Evolutionary conservation across 441 rosid species (phyloP), one percentile per base, ranked within the genome.

Genomic region (Pelargonium citronellum): DNA sequence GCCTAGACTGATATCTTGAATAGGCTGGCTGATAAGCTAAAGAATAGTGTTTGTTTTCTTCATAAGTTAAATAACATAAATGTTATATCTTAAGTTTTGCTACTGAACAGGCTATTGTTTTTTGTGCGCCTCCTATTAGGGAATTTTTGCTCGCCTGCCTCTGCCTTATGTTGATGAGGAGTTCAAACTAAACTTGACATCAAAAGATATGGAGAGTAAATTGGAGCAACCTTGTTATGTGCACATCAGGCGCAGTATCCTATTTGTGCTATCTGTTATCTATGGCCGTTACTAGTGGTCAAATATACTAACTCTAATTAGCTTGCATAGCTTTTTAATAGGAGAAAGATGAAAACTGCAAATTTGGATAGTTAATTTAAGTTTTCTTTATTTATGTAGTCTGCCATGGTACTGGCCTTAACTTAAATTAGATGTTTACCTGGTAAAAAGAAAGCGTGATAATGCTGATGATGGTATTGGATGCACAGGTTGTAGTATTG

Each of bases 241-340:
- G 74, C 97, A 90, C 80, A 95, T 95, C 75, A 87, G 86, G 77
- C 95, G 97, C 74, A 95, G 97, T 95, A 95, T 91, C 99, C 97
- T 87, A 62, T 63, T 44, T 70, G 69, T 30, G 47, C 11, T 72
- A 16, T 72, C 27, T 70, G 39, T 64, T 68, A 47, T 67, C 11
- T 41, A 13, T n/a, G 7, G 16, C 17, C 7, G 7, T 13, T 51
- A 51, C 17, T 51, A 3, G 7, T 51, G 17, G 58, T 51, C 58
- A 51, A n/a, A 16, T n/a, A 2, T 15, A 51, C 15, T n/a, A 51
- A 16, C 16, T 51, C 58, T 13, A 51, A 47, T 12, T 37, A 37
- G 41, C 41, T 37, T 37, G 1, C 41, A 5, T 37, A 37, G 4
- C 41, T 37, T 37, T 37, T 37, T 37, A 37, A 37, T 37, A 37